Base-by-base conservation (phyloP, 2,329 filamentous ascomycete species). In the Triangularia verruculosa region DNA sequence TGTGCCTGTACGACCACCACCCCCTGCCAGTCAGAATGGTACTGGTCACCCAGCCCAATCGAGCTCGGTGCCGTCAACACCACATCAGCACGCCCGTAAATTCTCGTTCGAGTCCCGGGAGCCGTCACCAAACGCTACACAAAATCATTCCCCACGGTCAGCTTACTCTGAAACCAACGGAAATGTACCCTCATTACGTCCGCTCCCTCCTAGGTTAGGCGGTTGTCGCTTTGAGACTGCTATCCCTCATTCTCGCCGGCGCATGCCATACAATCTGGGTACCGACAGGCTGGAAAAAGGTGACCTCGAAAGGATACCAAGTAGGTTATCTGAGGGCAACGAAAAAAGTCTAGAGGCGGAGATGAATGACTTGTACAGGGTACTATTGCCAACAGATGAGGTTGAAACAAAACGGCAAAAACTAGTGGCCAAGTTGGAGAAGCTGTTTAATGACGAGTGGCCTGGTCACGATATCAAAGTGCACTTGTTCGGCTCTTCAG, bases 401-500 rank as follows among this genome's bases (percentile, higher is more conserved):
- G 93, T 94, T 64, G 91, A 96, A 71, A 81, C 86, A 65, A 88
- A 92, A 68, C 84, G 94, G 65, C 82, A 84, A 68, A 87, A 85
- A 71, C 86, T 99, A 70, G 87, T 97, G n/a, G 80, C 83, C 69
- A 99, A 98, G 78, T 79, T 99, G 72, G 91, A 97, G 77, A 89
- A 85, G 69, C 86, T 98, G 47, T 87, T 99, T 74, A 95, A 96
- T 72, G 85, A 91, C 7, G 88, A 96, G 74, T 99, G 94, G 92
- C 95, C 95, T 1, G 92, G 91, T 1, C 89, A 92, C 72, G 85
- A 96, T 66, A 97, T 97, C 72, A 88, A 86, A 69, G 95, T 97
- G 34, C 89, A 95, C 75, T 87, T 98, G 15, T 99, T 99, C 83
- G 95, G 95, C n/a, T 98, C 95, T 4, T 98, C 95, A 4, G 95